Evolutionary conservation across 75 land plant species (phyloP).

Genomic region (Cryptomeria japonica): DNA sequence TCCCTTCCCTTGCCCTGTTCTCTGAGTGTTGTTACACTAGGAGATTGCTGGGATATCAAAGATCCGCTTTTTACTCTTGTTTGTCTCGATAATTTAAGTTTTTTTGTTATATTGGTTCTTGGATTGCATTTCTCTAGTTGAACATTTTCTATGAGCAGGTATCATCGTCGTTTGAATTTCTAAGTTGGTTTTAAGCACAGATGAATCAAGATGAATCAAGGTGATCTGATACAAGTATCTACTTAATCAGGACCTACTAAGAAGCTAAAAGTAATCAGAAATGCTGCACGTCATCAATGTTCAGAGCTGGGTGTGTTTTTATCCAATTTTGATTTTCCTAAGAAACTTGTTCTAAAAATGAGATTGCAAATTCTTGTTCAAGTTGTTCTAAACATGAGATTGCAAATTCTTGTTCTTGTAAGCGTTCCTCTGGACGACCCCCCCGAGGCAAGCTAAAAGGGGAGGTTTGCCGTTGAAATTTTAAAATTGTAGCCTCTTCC

Average conservation of each 20-base stretch:
- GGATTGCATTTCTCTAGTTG: not conserved
- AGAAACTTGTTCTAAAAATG: not conserved
- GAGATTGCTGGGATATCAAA: not conserved
- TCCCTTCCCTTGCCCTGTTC: not conserved
- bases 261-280: not conserved
- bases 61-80: not conserved
- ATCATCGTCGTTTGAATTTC: not conserved
- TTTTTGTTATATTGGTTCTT: not conserved
- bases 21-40: not conserved
- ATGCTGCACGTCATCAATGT: not conserved
- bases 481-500: too few relatives aligned
- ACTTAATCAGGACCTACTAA: not conserved
- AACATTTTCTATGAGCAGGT: not conserved
- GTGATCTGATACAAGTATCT: too few relatives aligned
- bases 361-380: not conserved
- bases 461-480: too few relatives aligned
- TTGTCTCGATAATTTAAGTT: not conserved
- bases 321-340: not conserved
- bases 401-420: not conserved
- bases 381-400: too few relatives aligned
- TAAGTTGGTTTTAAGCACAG: not conserved
- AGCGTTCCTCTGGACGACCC: too few relatives aligned
- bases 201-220: not conserved
- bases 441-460: too few relatives aligned
- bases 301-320: not conserved